Base-by-base conservation (phyloP, 495 filamentous ascomycete species). In the Parmelia sp. region DNA sequence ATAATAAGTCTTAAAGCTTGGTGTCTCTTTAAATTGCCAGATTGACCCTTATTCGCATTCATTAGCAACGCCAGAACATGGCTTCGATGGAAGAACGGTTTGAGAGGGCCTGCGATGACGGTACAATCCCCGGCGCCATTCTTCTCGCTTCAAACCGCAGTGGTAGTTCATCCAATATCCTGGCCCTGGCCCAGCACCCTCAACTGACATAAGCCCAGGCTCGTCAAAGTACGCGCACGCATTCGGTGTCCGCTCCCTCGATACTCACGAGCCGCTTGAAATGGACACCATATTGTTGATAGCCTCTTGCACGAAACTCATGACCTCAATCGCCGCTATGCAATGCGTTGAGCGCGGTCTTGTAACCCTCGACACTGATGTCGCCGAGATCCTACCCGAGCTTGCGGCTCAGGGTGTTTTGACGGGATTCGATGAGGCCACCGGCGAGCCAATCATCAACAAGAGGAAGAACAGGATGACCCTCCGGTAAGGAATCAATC, bases 281-380 rank as follows among this genome's bases (percentile, higher is more conserved):
- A 27, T 61, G 4, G 53, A 64, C 11, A 64, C 14, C 21, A 27
- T 58, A 0, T 7, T 61, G 23, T 64, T 10, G 1, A 44, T 63
- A 9, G 67, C 67, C 4, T 71, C 74, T 60, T 49, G 70, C 70
- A 69, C 69, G 62, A 71, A 76, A 61, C 51, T 80, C 7, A 72
- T 81, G 44, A 78, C 79, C 23, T 72, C 74, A 27, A 71, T 84
- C 29, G 73, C 76, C 12, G 74, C 71, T 3, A 69, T 86, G 14
- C 76, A 81, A 69, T 81, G 79, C 66, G 77, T 85, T 21, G 80
- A 83, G 19, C 71, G 76, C 14, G 77, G 76, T 4, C 71, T 75
- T 0, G 57, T 85, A 9, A 68, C 67, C 4, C 69, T 86, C 2
- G 73, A 76, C 35, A 72, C 70, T 11, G 75, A 81, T 39, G 61